These are phyloP conservation scores for Naganishia kalamii DNA, from an alignment of 768 basidiomycete species.

Conservation along the genomic window DNA sequence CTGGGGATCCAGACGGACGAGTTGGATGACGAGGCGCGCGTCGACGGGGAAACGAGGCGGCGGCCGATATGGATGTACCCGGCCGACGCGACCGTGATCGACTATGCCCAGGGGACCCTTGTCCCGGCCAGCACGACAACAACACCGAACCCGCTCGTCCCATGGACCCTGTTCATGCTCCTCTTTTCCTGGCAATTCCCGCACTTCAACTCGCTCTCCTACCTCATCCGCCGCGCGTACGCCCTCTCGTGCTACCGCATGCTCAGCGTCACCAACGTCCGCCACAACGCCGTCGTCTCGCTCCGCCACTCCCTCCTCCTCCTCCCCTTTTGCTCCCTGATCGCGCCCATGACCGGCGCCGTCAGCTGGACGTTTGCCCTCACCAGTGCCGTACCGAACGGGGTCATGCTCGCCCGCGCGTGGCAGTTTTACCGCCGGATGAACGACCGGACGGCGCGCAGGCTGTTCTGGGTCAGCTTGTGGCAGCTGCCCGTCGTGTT, in stretches of 20 bases:
- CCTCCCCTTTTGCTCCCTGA: conserved; percentile 66
- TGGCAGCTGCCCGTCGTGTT: conserved; percentile 87
- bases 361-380: conserved; percentile 86
- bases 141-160: conserved; percentile 69
- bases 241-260: conserved; percentile 90
- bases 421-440: conserved; percentile 67
- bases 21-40: neutral
- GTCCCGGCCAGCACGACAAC: conserved; percentile 9
- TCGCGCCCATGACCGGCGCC: conserved; percentile 80
- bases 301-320: conserved; percentile 68
- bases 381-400: conserved; percentile 69
- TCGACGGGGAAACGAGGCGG: neutral
- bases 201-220: conserved; percentile 89
- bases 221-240: conserved; percentile 78
- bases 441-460: conserved; percentile 56
- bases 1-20: conserved; percentile 26
- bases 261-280: conserved; percentile 73
- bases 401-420: conserved; percentile 61
- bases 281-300: conserved; percentile 74
- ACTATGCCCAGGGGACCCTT: conserved; percentile 18
- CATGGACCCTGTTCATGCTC: conserved; percentile 71
- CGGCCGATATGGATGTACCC: conserved; percentile 14
- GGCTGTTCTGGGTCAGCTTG: conserved; percentile 69
- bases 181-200: conserved; percentile 98
- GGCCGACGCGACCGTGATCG: conserved; percentile 25